These are phyloP conservation scores for Hylodesmum podocarpum DNA, from an alignment of 306 rosid genomes.

Conservation along the genomic window DNA sequence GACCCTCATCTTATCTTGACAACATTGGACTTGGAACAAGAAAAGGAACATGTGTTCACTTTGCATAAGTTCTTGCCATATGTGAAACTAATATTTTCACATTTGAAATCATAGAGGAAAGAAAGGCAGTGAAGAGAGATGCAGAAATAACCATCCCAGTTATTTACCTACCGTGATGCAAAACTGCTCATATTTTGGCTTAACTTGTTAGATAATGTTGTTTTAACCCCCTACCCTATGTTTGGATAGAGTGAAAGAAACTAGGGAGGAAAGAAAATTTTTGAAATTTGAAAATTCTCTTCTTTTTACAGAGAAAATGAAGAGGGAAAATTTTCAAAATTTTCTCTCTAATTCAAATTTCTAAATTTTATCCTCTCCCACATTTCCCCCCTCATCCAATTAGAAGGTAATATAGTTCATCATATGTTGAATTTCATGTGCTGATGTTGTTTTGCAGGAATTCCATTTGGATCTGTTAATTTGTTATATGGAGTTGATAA, in stretches of 20 bases:
- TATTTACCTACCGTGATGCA: constrained; percentile 15
- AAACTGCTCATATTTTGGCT: constrained; percentile 10
- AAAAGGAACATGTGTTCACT: background rate
- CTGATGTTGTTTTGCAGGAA: constrained; percentile 59
- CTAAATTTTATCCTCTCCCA: background rate
- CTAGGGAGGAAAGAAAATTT: background rate
- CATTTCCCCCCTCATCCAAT: background rate
- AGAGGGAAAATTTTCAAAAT: background rate
- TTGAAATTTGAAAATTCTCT: background rate
- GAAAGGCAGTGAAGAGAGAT: background rate
- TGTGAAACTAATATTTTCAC: constrained; percentile 15
- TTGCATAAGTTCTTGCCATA: background rate
- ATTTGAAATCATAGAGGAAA: background rate
- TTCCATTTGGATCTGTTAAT: constrained; percentile 98
- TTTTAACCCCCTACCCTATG: constrained; percentile 5
- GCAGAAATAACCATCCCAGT: background rate
- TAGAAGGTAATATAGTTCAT: background rate
- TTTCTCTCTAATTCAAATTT: background rate
- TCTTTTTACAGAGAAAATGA: background rate
- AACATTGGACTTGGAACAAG: background rate
- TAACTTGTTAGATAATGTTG: constrained; percentile 23
- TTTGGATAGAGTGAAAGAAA: background rate
- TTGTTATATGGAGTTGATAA: constrained; percentile 94
- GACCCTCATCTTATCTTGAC: background rate
- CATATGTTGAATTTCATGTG: constrained; percentile 19